These are phyloP conservation scores for Choiromyces venosus DNA, from an alignment of 495 filamentous ascomycete species.

Conservation along the genomic window DNA sequence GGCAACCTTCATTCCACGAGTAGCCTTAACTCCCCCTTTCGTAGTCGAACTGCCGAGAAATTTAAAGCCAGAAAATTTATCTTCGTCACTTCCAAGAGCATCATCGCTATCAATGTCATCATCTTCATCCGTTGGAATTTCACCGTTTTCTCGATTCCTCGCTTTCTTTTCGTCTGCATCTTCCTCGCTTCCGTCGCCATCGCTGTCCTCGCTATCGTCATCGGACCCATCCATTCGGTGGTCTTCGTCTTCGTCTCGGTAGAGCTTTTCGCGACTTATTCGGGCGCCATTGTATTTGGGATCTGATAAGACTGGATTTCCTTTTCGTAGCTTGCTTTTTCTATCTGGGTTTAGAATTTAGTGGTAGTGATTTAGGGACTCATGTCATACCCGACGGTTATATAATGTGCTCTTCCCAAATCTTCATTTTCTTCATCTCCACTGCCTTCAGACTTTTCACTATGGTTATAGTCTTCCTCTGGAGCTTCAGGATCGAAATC, in stretches of 20 bases:
- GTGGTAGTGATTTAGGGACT: conserved; percentile 16
- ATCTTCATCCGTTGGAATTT: conserved; percentile 46
- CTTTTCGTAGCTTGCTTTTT: conserved; percentile 78
- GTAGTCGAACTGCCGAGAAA: conserved; percentile 54
- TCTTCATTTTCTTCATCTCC: conserved; percentile 43
- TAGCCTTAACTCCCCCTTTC: conserved; percentile 41
- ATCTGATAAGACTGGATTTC: conserved; percentile 59
- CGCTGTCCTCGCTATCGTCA: conserved; percentile 45
- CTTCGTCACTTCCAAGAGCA: conserved; percentile 58
- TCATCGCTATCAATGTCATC: conserved; percentile 62
- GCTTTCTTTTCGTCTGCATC: conserved; percentile 21
- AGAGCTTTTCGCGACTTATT: conserved; percentile 67
- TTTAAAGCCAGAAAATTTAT: conserved; percentile 51
- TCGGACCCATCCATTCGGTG: conserved; percentile 44
- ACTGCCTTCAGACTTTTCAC: conserved; percentile 50
- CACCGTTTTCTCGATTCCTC: conserved; percentile 37
- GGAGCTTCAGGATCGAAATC: conserved; percentile 87
- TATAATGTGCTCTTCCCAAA: conserved; percentile 74
- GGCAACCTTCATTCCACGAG: conserved; percentile 44
- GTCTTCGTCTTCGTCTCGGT: conserved; percentile 44
- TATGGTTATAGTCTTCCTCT: conserved; percentile 46
- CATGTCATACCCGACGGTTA: conserved; percentile 61
- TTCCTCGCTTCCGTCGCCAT: conserved; percentile 28
- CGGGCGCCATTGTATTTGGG: conserved; percentile 75
- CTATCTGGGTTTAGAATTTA: conserved; percentile 45